phyloP scores from a whole-genome alignment of 768 basidiomycete species.

The Collybiopsis luxurians region DNA sequence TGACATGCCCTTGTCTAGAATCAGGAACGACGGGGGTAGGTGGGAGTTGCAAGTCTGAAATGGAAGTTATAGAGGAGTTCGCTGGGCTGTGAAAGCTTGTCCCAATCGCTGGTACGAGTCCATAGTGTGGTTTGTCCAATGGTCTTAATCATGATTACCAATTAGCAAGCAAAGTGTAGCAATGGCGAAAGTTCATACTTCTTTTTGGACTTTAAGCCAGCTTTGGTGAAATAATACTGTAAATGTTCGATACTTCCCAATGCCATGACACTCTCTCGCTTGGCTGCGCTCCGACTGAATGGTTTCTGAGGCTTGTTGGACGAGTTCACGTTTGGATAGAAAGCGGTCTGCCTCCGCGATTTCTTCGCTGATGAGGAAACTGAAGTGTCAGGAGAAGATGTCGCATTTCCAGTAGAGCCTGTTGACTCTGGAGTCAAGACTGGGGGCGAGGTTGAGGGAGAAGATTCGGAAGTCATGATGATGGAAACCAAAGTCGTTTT shows the following conservation, averaged over 20 bases:
- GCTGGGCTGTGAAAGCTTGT: constrained; percentile 45
- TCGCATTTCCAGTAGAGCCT: not conserved
- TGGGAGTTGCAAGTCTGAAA: constrained; percentile 60
- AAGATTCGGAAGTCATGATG: constrained; percentile 1
- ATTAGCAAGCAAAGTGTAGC: not conserved
- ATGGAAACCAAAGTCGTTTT: not conserved
- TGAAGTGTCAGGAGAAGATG: not conserved
- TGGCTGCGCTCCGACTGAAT: constrained; percentile 88
- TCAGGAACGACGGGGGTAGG: constrained; percentile 61
- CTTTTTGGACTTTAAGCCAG: constrained; percentile 69
- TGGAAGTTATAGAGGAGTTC: constrained; percentile 37
- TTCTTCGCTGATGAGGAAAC: constrained; percentile 30
- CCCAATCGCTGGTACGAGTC: constrained; percentile 77
- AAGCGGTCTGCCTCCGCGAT: constrained; percentile 66
- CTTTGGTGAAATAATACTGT: constrained; percentile 93
- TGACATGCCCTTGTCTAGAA: constrained; percentile 31
- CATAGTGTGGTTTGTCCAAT: constrained; percentile 45
- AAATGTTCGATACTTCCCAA: constrained; percentile 95
- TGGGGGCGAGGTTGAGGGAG: not conserved
- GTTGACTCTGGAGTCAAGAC: not conserved
- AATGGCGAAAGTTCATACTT: constrained; percentile 47
- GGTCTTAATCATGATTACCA: not conserved
- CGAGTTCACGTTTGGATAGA: constrained; percentile 74
- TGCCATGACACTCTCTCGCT: constrained; percentile 91
- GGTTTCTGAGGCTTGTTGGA: constrained; percentile 76